Base-by-base conservation (phyloP, 1,284 basidiomycete species). In the Microbotryum lychnidis-dioicae region DNA sequence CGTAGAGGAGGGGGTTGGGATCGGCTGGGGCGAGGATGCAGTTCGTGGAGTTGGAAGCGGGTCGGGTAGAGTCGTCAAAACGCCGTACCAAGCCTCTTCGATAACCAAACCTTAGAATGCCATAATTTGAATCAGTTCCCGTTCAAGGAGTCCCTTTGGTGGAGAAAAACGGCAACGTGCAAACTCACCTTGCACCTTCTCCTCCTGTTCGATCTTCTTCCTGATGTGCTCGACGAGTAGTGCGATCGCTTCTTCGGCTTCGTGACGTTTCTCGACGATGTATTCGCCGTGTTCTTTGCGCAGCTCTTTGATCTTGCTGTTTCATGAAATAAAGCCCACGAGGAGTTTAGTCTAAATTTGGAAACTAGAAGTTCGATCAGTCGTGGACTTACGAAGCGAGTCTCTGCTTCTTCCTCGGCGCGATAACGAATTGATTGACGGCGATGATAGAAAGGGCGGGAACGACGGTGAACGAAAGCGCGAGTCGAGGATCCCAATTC, bases 71-170 rank as follows among this genome's bases (percentile, higher is more conserved):
- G 65, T 27, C 37, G 66, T 57, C 21, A 63, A 57, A 10, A 69
- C 69, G 49, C 85, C 84, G 73, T 91, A 91, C 46, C 76, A 79
- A 4, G 87, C 89, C 60, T 84, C 81, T 48, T 84, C 72, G 65
- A 92, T 82, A 56, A 91, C 80, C 48, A 91, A 78, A 56, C 88
- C 87, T 86, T 66, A 61, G 33, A 49, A 23, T 6, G 31, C 31
- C 31, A 2, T 31, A 9, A 10, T 9, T 31, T 31, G 2, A 31
- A 1, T 31, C 31, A 31, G 31, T 31, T 31, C 31, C 31, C 31
- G 25, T 9, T 31, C 27, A 45, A 50, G 37, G 7, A 31, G 60
- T 65, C 64, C 49, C 58, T 58, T 14, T 21, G 53, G 53, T 27
- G 27, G 6, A 27, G n/a, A 27, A 6, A n/a, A 61, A 27, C 12